Conservation (phyloP, 495 filamentous ascomycete species). For the Penicillium paxilli region DNA sequence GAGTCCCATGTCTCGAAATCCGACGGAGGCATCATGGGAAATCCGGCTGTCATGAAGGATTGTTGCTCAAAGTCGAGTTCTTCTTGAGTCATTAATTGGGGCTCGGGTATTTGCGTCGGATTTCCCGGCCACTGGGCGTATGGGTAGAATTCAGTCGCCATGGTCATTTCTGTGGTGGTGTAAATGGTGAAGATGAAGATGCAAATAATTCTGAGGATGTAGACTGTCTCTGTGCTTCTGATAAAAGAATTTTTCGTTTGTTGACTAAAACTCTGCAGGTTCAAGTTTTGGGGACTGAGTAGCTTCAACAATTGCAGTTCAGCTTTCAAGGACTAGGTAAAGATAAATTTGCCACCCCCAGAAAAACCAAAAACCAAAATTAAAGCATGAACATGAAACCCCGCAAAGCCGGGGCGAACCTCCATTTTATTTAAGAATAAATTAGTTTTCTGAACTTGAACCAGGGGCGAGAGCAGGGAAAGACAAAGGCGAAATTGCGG, state of each 20-base stretch:
- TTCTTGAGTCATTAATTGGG: constrained; percentile 2
- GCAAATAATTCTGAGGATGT: no score
- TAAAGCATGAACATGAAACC: no score
- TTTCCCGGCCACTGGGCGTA: not conserved
- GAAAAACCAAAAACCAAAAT: no score
- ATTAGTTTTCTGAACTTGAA: constrained; percentile 6
- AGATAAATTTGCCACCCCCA: no score
- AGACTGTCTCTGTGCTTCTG: no score
- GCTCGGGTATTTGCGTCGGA: not conserved
- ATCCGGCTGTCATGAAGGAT: not conserved
- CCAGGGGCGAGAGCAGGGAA: not conserved
- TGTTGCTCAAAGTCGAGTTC: not conserved
- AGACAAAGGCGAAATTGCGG: constrained; percentile 12
- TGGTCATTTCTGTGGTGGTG: not conserved
- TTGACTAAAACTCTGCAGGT: no score
- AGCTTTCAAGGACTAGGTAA: no score
- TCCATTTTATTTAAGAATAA: not conserved
- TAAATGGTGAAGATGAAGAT: not conserved
- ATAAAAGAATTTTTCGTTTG: no score
- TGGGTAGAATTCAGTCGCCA: not conserved
- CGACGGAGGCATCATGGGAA: not conserved
- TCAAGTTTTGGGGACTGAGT: no score
- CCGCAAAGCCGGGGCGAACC: constrained; percentile 20
- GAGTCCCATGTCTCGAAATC: constrained; percentile 6
- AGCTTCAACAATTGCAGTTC: no score